phyloP scores from a whole-genome alignment of 2,329 filamentous ascomycete genomes.

The Lomentospora prolificans region DNA sequence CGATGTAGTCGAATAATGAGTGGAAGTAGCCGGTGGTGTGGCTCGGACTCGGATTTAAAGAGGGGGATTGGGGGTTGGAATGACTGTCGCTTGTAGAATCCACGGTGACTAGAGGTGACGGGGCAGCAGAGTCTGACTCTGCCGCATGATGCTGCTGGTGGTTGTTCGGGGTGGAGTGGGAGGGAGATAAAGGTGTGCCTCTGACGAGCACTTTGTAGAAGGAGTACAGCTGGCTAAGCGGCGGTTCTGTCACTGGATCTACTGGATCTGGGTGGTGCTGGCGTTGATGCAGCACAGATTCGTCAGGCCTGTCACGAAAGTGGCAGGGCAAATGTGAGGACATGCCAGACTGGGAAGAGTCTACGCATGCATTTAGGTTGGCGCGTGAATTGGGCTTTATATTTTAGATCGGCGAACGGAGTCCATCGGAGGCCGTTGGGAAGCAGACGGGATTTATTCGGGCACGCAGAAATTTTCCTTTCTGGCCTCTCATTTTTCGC shows the following conservation, averaged over 20 bases:
- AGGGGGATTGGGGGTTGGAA: slow-evolving; percentile 10
- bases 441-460: background rate
- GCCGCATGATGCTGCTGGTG: slow-evolving; percentile 39
- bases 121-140: slow-evolving; percentile 48
- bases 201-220: slow-evolving; percentile 2
- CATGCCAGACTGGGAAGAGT: slow-evolving; percentile 4
- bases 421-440: background rate
- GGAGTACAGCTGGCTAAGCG: background rate
- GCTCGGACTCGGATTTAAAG: slow-evolving; percentile 12
- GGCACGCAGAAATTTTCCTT: slow-evolving; percentile 1
- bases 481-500: background rate
- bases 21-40: slow-evolving; percentile 16
- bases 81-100: slow-evolving; percentile 4
- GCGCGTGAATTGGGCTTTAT: background rate
- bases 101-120: slow-evolving; percentile 18
- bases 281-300: background rate
- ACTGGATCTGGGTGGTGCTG: background rate
- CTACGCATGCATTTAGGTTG: background rate
- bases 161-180: slow-evolving; percentile 4
- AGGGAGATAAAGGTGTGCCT: background rate
- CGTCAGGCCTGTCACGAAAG: slow-evolving; percentile 6
- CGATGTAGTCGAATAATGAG: slow-evolving; percentile 12
- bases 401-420: background rate
- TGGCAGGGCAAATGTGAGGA: slow-evolving; percentile 7
- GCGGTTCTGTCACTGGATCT: slow-evolving; percentile 2